Conservation (phyloP, 106 monocot genomes). For the Amphibolis antarctica region DNA sequence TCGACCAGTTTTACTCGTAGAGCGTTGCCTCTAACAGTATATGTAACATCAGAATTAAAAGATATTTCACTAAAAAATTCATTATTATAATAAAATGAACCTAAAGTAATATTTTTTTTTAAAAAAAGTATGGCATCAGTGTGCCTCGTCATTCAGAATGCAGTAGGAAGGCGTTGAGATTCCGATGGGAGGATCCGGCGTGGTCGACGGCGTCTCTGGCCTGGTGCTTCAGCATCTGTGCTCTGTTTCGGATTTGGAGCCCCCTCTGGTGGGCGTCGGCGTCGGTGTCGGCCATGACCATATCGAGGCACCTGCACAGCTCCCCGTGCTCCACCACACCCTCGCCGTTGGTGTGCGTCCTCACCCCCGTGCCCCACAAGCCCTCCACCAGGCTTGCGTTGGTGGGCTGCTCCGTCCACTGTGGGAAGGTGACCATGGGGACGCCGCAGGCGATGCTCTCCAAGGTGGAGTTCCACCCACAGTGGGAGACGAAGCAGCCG, state of each 20-base stretch:
- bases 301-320: conserved; percentile 12
- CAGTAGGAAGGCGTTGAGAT: conserved; percentile 14
- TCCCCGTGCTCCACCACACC: conserved; percentile 6
- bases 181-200: conserved; percentile 13
- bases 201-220: conserved; percentile 1
- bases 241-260: conserved; percentile 3
- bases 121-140: no score
- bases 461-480: conserved; percentile 26
- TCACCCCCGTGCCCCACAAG: conserved; percentile 11
- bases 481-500: conserved; percentile 45
- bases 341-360: conserved; percentile 5
- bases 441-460: conserved; percentile 24
- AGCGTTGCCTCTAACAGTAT: no score
- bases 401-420: conserved; percentile 12
- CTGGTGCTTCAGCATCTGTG: conserved; percentile 1
- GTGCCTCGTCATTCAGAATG: no score
- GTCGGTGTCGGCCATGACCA: conserved; percentile 16
- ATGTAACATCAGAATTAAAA: no score
- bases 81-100: no score
- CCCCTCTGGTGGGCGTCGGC: no score
- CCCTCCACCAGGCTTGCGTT: conserved; percentile 15
- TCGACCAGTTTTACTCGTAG: no score
- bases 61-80: no score
- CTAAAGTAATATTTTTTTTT: no score
- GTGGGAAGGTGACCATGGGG: conserved; percentile 28